Evolutionary conservation across 2,329 filamentous ascomycete genomes (phyloP).

Genomic region (Sodiomyces alkalinus): DNA sequence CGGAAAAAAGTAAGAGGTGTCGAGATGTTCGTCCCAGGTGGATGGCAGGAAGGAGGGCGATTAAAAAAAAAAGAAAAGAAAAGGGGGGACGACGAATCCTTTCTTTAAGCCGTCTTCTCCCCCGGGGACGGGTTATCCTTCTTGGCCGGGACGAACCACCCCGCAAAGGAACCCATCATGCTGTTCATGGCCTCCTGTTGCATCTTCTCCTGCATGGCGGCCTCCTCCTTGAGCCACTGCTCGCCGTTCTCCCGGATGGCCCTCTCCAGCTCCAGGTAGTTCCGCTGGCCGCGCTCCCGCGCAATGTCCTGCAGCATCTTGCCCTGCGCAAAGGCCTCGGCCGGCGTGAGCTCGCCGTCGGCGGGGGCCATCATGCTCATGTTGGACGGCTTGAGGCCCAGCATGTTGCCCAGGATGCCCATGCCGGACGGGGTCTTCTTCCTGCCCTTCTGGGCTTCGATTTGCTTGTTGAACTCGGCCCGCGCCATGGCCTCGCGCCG

Average conservation of each 20-base stretch:
- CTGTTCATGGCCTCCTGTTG: slow-evolving; percentile 84
- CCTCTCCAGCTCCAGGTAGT: slow-evolving; percentile 78
- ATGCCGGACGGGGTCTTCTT: slow-evolving; percentile 40
- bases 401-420: slow-evolving; percentile 51
- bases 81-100: too few relatives aligned
- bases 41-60: too few relatives aligned
- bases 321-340: slow-evolving; percentile 71
- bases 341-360: slow-evolving; percentile 54
- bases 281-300: slow-evolving; percentile 76
- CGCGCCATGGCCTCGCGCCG: slow-evolving; percentile 74
- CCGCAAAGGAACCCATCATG: slow-evolving; percentile 68
- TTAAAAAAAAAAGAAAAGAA: too few relatives aligned
- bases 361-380: slow-evolving; percentile 44
- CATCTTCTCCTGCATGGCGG: slow-evolving; percentile 70
- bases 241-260: slow-evolving; percentile 88
- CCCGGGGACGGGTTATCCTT: slow-evolving; percentile 6
- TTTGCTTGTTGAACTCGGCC: slow-evolving; percentile 67
- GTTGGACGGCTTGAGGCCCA: slow-evolving; percentile 62
- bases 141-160: slow-evolving; percentile 27
- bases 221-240: slow-evolving; percentile 92
- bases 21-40: too few relatives aligned
- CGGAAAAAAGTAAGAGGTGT: too few relatives aligned
- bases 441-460: slow-evolving; percentile 53
- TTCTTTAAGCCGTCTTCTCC: slow-evolving; percentile 6
- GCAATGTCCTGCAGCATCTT: slow-evolving; percentile 97